A percentile compares a stretch with the other conserved stretches of the same genome.
These are phyloP conservation scores for Suillus clintonianus DNA, from an alignment of 768 basidiomycete species.

Conservation along the genomic window DNA sequence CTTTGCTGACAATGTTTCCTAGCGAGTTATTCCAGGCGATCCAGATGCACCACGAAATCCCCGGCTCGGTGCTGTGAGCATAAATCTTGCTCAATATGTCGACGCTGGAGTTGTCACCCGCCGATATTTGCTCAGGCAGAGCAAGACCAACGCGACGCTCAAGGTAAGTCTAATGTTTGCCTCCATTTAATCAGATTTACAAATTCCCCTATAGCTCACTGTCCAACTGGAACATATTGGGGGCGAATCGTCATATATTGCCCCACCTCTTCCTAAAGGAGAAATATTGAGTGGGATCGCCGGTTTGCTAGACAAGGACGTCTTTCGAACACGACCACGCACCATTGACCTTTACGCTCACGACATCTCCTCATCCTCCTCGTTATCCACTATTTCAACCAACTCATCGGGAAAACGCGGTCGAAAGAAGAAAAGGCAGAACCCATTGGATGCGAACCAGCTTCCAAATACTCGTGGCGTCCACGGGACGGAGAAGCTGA, in stretches of 20 bases:
- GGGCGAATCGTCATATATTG: slow-evolving; percentile 56
- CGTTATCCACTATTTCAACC: slow-evolving; percentile 25
- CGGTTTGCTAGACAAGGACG: slow-evolving; percentile 58
- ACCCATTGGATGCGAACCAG: slow-evolving; percentile 31
- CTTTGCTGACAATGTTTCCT: slow-evolving; percentile 13
- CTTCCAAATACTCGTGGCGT: slow-evolving; percentile 59
- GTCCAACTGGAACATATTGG: slow-evolving; percentile 56
- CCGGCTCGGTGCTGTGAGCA: slow-evolving; percentile 61
- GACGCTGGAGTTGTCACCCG: slow-evolving; percentile 57
- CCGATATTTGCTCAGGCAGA: slow-evolving; percentile 67
- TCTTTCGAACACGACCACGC: slow-evolving; percentile 52
- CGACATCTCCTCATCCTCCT: slow-evolving; percentile 31
- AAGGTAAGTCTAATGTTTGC: slow-evolving; percentile 43
- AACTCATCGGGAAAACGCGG: slow-evolving; percentile 12
- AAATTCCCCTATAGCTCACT: slow-evolving; percentile 45
- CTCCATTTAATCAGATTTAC: neutral
- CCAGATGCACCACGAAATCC: slow-evolving; percentile 57
- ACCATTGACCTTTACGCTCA: slow-evolving; percentile 47
- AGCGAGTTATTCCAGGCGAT: slow-evolving; percentile 62
- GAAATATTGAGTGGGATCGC: slow-evolving; percentile 73
- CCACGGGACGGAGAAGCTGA: slow-evolving; percentile 68
- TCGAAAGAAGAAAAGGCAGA: slow-evolving; percentile 21
- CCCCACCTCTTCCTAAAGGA: slow-evolving; percentile 69
- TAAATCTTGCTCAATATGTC: slow-evolving; percentile 79
- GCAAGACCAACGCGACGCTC: slow-evolving; percentile 78